A percentile compares a stretch with the other conserved stretches of the same genome.
These are phyloP conservation scores for Hysterium pulicare DNA, from an alignment of 2,329 filamentous ascomycete species.

Conservation along the genomic window DNA sequence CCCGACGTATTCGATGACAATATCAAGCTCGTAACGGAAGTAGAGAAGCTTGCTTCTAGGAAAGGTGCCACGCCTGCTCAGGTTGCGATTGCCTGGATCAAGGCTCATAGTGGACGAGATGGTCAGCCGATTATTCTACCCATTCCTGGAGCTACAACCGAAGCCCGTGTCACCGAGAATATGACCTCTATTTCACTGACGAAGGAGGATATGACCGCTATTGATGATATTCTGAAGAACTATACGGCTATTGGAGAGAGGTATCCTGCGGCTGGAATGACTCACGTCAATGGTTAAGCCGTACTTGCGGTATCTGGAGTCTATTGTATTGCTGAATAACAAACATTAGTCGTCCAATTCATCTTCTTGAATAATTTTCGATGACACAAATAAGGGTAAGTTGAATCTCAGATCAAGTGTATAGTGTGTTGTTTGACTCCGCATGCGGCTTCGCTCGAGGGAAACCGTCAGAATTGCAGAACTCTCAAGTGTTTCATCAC, in stretches of 20 bases:
- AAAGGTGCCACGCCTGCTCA: constrained; percentile 61
- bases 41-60: constrained; percentile 57
- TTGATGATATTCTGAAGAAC: constrained; percentile 50
- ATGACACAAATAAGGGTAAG: too few relatives aligned
- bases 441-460: constrained; percentile 37
- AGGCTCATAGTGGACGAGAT: constrained; percentile 48
- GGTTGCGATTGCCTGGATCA: constrained; percentile 64
- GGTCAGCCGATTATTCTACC: constrained; percentile 60
- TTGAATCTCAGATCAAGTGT: constrained; percentile 53
- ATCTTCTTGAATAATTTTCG: too few relatives aligned
- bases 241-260: constrained; percentile 42
- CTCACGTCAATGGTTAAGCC: constrained; percentile 12
- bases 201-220: constrained; percentile 49
- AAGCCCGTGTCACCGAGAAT: constrained; percentile 60
- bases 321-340: constrained; percentile 1
- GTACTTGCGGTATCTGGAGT: neutral
- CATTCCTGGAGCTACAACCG: constrained; percentile 62
- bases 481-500: constrained; percentile 47
- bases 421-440: constrained; percentile 46
- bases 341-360: too few relatives aligned
- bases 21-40: constrained; percentile 57
- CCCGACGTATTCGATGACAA: constrained; percentile 64
- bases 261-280: constrained; percentile 25
- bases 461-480: constrained; percentile 50
- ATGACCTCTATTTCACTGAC: constrained; percentile 51